Conservation (phyloP, 225 moss, liverwort and hornwort genomes). For the Physcomitrium patens region DNA sequence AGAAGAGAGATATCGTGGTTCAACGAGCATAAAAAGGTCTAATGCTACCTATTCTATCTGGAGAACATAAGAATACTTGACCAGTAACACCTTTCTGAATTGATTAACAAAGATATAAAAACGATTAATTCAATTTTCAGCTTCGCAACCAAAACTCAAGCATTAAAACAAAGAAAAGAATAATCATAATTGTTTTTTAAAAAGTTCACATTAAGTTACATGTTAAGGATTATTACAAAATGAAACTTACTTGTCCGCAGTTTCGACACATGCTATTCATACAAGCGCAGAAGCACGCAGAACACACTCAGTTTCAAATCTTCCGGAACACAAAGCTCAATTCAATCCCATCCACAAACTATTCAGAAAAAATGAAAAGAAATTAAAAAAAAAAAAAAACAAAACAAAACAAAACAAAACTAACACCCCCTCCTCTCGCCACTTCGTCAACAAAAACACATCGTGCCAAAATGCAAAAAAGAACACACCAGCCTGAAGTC, state of each 20-base stretch:
- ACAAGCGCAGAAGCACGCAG: not conserved
- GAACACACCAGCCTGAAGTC: not conserved
- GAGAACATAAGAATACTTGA: not conserved
- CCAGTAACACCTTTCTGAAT: not conserved
- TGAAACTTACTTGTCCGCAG: not conserved
- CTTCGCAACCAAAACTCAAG: constrained; percentile 20
- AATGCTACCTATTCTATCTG: no score
- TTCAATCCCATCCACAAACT: constrained; percentile 1
- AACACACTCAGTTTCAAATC: not conserved
- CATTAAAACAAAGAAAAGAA: constrained; percentile 1
- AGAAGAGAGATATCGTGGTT: not conserved
- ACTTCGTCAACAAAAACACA: not conserved
- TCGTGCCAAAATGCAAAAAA: not conserved
- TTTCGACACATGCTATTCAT: not conserved
- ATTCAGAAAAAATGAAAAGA: no score
- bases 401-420: not conserved
- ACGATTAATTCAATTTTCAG: constrained; percentile 1
- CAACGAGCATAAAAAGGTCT: not conserved
- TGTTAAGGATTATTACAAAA: no score
- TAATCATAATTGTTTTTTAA: not conserved
- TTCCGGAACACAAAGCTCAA: not conserved
- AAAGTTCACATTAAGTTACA: no score
- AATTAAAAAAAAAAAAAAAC: no score
- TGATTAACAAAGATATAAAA: not conserved
- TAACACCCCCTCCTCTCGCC: not conserved